A percentile compares a stretch with the other conserved stretches of the same genome.
Conservation (phyloP, 495 filamentous ascomycete species). For the Penicillium argentinense region DNA sequence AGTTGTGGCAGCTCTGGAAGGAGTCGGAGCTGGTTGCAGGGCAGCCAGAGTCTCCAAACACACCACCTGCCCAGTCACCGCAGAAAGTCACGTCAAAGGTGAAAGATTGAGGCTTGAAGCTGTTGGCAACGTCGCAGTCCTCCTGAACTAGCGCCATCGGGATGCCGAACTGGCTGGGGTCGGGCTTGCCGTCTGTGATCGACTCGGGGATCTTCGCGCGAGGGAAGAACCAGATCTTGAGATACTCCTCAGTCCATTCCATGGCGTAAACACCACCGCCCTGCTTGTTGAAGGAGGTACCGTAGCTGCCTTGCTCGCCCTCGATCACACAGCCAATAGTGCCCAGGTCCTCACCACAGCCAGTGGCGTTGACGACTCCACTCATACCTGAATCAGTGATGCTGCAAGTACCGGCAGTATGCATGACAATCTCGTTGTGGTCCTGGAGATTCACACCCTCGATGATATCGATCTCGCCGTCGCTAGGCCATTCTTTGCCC, state of each 20-base stretch:
- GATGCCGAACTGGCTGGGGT: slow-evolving; percentile 62
- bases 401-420: slow-evolving; percentile 66
- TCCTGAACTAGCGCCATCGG: slow-evolving; percentile 65
- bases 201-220: slow-evolving; percentile 58
- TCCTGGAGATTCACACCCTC: slow-evolving; percentile 75
- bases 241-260: slow-evolving; percentile 65
- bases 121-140: slow-evolving; percentile 61
- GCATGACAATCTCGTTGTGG: slow-evolving; percentile 70
- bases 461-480: slow-evolving; percentile 90
- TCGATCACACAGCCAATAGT: slow-evolving; percentile 49
- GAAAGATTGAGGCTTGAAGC: slow-evolving; percentile 72
- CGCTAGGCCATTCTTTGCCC: slow-evolving; percentile 72
- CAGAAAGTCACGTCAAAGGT: slow-evolving; percentile 86
- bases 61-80: slow-evolving; percentile 81
- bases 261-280: slow-evolving; percentile 78
- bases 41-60: slow-evolving; percentile 41
- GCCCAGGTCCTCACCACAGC: slow-evolving; percentile 57
- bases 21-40: slow-evolving; percentile 36
- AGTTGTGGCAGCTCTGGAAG: slow-evolving; percentile 58
- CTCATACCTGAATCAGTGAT: slow-evolving; percentile 52
- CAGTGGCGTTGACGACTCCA: slow-evolving; percentile 43
- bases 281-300: slow-evolving; percentile 68
- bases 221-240: slow-evolving; percentile 80
- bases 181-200: slow-evolving; percentile 56
- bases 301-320: slow-evolving; percentile 58